Percentiles rank a stretch among this genome's conserved stretches.
Evolutionary conservation across 805 yeast species (phyloP).

Genomic region (Candida tibetensis): DNA sequence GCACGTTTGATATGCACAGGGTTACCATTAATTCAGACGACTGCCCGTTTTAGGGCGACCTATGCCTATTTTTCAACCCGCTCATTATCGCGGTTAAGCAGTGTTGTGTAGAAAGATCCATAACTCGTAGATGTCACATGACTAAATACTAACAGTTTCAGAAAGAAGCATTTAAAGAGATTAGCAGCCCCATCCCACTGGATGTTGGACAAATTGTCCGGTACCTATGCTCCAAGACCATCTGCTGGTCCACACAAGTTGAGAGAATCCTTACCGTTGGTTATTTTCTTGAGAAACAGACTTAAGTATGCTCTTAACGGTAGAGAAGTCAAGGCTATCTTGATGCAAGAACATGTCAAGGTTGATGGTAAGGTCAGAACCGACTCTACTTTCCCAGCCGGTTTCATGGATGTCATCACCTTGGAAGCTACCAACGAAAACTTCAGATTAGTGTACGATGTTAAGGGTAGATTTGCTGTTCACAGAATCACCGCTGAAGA

Average conservation of each 20-base stretch:
- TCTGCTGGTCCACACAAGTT: conserved; percentile 96
- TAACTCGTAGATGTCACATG: no score
- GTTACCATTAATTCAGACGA: no score
- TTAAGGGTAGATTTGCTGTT: conserved; percentile 98
- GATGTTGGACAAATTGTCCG: conserved; percentile 99
- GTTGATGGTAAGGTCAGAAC: conserved; percentile 99
- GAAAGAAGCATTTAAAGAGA: conserved; percentile 99
- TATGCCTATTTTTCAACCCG: no score
- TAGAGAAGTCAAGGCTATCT: conserved; percentile 34
- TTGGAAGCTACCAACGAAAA: conserved; percentile 98
- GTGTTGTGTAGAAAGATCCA: not conserved
- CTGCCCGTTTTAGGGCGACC: no score
- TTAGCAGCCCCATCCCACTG: conserved; percentile 99
- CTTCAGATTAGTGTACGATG: conserved; percentile 98
- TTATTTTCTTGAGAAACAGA: conserved; percentile 34
- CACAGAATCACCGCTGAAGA: conserved; percentile 99
- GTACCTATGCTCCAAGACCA: conserved; percentile 99
- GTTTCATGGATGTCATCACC: conserved; percentile 98
- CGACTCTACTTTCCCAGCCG: conserved; percentile 98
- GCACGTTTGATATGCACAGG: no score
- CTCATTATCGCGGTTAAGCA: not conserved
- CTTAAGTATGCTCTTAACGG: conserved; percentile 34
- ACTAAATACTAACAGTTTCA: conserved; percentile 38
- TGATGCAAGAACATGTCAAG: conserved; percentile 38
- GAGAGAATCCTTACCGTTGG: conserved; percentile 33